Percentiles rank a stretch among this genome's conserved stretches.
Evolutionary conservation across 495 filamentous ascomycete species (phyloP).

Genomic region (Annulohypoxylon stygium): DNA sequence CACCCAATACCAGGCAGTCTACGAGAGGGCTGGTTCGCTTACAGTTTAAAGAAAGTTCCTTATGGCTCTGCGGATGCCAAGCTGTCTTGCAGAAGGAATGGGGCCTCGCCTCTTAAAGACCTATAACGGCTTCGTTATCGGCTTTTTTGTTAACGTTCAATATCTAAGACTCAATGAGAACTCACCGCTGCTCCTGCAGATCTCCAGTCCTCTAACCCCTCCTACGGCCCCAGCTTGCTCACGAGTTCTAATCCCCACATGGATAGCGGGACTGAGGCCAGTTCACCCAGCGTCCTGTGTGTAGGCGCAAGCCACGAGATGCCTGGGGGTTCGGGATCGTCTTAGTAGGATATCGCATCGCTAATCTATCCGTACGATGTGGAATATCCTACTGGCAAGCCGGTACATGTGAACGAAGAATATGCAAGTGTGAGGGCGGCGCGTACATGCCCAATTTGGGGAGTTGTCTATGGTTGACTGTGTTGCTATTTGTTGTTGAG

Average conservation of each 20-base stretch:
- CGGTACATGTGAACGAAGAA: background rate
- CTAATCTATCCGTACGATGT: background rate
- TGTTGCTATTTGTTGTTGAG: background rate
- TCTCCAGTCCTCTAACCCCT: background rate
- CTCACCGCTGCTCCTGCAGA: conserved; percentile 2
- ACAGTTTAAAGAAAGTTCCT: background rate
- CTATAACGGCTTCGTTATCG: background rate
- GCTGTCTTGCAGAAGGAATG: conserved; percentile 28
- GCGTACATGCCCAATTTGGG: background rate
- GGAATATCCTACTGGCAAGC: background rate
- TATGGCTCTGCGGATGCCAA: conserved; percentile 9
- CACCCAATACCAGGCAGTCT: too few relatives aligned
- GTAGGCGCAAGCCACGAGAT: background rate
- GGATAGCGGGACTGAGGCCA: background rate
- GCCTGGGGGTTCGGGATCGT: background rate
- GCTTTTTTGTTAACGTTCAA: background rate
- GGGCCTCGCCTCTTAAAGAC: background rate
- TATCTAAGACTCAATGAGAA: background rate
- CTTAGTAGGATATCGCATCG: background rate
- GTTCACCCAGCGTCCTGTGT: conserved; percentile 1
- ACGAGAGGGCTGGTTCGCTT: conserved; percentile 11
- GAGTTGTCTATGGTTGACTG: background rate
- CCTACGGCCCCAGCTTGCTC: background rate
- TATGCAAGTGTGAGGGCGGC: background rate
- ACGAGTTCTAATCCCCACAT: background rate